Evolutionary conservation across 1,284 basidiomycete genomes (phyloP).

Genomic region (Tilletia caries): DNA sequence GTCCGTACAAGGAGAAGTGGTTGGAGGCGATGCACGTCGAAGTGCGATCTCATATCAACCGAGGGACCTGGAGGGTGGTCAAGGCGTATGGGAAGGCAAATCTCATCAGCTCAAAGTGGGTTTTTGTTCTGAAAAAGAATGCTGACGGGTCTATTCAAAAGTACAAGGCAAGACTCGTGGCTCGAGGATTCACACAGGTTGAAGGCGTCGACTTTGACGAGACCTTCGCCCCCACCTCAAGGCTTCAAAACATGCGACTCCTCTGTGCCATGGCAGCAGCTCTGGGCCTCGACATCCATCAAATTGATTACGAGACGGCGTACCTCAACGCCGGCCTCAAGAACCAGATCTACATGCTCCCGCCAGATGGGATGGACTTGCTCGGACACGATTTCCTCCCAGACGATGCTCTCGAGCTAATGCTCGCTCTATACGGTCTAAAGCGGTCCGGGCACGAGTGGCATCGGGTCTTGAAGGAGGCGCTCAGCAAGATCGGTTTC

Average conservation of each 20-base stretch:
- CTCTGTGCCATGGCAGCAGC: not conserved
- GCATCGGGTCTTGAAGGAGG: not conserved
- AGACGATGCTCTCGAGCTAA: not conserved
- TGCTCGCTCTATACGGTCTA: not conserved
- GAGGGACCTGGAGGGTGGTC: not conserved
- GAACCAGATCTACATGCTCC: not conserved
- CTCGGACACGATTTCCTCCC: not conserved
- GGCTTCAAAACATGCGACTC: not conserved
- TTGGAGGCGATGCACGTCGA: not conserved
- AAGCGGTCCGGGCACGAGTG: slow-evolving; percentile 9
- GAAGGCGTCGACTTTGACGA: slow-evolving; percentile 19
- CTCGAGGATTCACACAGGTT: slow-evolving; percentile 18
- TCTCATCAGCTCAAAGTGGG: slow-evolving; percentile 16
- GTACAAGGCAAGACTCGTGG: slow-evolving; percentile 16
- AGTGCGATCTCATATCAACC: not conserved
- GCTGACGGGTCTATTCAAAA: slow-evolving; percentile 11
- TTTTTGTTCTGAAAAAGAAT: slow-evolving; percentile 6
- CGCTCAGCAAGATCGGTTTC: not conserved
- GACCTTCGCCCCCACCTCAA: slow-evolving; percentile 16
- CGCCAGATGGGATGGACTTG: not conserved
- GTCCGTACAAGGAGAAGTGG: not conserved
- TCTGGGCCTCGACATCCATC: not conserved
- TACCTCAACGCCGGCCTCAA: not conserved
- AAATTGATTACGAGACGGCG: slow-evolving; percentile 5
- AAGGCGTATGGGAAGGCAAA: not conserved